phyloP scores from a whole-genome alignment of 2,329 filamentous ascomycete species.

The Fonsecaea nubica region DNA sequence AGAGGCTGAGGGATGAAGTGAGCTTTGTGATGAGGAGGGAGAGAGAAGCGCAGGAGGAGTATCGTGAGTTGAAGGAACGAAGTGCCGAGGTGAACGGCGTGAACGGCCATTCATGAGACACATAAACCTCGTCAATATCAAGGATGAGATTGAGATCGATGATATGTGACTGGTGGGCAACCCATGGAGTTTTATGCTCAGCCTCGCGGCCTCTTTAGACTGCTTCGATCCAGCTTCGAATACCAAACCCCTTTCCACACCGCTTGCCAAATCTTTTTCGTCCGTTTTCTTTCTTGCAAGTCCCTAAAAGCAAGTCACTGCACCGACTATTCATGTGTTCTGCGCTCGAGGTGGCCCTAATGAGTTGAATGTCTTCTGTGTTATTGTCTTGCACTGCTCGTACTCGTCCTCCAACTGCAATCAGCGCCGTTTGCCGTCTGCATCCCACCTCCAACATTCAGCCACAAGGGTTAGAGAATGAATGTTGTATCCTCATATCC shows the following conservation, averaged over 20 bases:
- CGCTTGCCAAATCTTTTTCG: not conserved
- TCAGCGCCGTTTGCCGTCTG: too few species aligned
- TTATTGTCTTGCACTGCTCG: not conserved
- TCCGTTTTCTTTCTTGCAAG: not conserved
- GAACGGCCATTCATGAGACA: conserved; percentile 23
- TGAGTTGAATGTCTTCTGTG: not conserved
- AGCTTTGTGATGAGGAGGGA: conserved; percentile 79
- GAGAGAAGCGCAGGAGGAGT: conserved; percentile 87
- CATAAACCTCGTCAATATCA: not conserved
- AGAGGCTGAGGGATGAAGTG: conserved; percentile 80
- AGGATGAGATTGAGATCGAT: not conserved
- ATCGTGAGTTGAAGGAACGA: conserved; percentile 77
- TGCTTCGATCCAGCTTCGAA: not conserved
- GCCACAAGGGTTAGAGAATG: too few species aligned
- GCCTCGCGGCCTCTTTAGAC: not conserved
- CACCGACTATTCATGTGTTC: not conserved
- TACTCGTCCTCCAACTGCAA: too few species aligned
- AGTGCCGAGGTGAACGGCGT: conserved; percentile 58
- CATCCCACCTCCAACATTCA: too few species aligned
- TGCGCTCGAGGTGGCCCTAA: not conserved
- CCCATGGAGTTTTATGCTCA: not conserved
- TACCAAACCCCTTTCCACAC: not conserved
- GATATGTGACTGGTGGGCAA: not conserved
- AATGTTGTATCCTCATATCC: not conserved
- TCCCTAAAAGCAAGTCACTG: not conserved